A percentile compares a stretch with the other conserved stretches of the same genome.
phyloP scores from a whole-genome alignment of 2,329 filamentous ascomycete species.

The Nothopassalora personata region DNA sequence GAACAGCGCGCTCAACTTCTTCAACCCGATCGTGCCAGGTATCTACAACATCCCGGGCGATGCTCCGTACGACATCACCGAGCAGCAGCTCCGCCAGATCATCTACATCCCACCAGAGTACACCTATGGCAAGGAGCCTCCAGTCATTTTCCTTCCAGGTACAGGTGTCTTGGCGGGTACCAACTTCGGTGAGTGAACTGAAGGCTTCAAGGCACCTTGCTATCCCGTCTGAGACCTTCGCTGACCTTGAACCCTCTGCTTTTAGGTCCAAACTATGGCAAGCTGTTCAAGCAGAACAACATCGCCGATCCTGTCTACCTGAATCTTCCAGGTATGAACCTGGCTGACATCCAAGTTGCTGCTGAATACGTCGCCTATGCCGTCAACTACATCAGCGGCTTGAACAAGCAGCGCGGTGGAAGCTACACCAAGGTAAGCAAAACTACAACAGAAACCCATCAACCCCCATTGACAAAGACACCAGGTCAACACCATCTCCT shows the following conservation, averaged over 20 bases:
- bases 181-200: conserved; percentile 32
- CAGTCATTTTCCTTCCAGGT: conserved; percentile 50
- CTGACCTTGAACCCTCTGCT: too few species aligned
- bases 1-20: conserved; percentile 24
- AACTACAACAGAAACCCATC: background rate
- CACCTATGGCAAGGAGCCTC: conserved; percentile 40
- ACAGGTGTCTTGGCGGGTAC: conserved; percentile 46
- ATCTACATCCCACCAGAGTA: conserved; percentile 50
- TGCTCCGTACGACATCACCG: conserved; percentile 45
- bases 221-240: too few species aligned
- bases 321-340: conserved; percentile 46
- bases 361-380: conserved; percentile 54
- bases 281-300: conserved; percentile 39
- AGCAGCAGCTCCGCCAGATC: conserved; percentile 44
- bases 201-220: too few species aligned
- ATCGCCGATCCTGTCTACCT: conserved; percentile 51
- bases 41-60: conserved; percentile 39
- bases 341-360: conserved; percentile 47
- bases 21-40: conserved; percentile 15
- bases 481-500: conserved; percentile 44
- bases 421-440: background rate
- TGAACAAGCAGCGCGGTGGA: background rate
- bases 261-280: conserved; percentile 40
- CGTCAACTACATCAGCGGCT: conserved; percentile 48
- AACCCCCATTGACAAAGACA: background rate